Base-by-base conservation (phyloP, 2,329 filamentous ascomycete species). In the Parafenestella ontariensis region DNA sequence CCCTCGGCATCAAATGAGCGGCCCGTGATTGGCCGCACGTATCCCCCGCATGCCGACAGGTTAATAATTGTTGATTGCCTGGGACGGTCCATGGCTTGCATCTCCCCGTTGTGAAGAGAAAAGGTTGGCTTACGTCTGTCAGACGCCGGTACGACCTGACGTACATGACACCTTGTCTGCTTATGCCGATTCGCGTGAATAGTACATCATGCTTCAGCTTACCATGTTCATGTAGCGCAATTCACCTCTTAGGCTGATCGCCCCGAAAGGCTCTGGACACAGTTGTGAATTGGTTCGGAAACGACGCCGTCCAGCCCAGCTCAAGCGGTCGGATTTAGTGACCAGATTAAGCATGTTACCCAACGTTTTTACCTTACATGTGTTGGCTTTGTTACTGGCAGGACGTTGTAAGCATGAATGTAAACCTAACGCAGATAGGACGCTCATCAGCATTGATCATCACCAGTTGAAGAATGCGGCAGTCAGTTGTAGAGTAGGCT, bases 1-100 rank as follows among this genome's bases (percentile, higher is more conserved):
- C 46, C 54, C 39, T 67, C 65, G 61, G 61, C 68, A 62, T 62
- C 56, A 61, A 72, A 66, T 71, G 41, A 20, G 43, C 18, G 29
- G 28, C 21, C 45, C 40, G 29, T 66, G 51, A 72, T 72, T 72
- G 69, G 69, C 18, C 43, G 31, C 44, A n/a, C 40, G 23, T n/a
- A 28, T 43, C 28, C 43, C 47, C n/a, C n/a, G 44, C 20, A 49
- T 58, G 58, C 65, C 63, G 58, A 51, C 49, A 52, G 33, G n/a
- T 54, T 52, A 45, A 53, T 61, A 58, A 59, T 53, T 52, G 52
- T 54, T 62, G 57, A 63, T 58, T 61, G 53, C 40, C 29, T 48
- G n/a, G 42, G 52, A 51, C 51, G 52, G 61, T 53, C 49, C 40
- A 54, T 59, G 54, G 24, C 40, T 21, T 23, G 50, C 41, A 17